Evolutionary conservation across 208 protist genomes (phyloP), one percentile per base, ranked within the genome.

Genomic region (Leishmania guyanensis): DNA sequence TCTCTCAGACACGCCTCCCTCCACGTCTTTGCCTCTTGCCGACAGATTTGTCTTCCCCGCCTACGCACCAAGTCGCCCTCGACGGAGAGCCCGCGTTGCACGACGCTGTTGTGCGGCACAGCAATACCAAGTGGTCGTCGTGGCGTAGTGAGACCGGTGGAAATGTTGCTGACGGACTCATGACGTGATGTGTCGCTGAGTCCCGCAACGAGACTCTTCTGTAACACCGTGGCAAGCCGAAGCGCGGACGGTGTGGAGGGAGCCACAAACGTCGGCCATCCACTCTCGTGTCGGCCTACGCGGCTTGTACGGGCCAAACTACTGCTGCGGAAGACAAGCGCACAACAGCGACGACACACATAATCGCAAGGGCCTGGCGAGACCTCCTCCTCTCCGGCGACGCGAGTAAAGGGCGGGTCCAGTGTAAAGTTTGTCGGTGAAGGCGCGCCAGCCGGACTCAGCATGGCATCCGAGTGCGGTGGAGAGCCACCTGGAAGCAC

Each of bases 1-100:
- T 96, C 91, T 39, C 93, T 84, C 71, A 96, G 76, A 58, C 88
- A 92, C 73, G 73, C 33, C 80, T 93, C 92, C 2, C 92, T 84
- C 90, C 91, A 93, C 58, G 92, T 88, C 33, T 64, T 53, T 68
- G 74, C 81, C 71, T 77, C 75, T 71, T 72, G 43, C 73, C 20
- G 22, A 39, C 85, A 3, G 4, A 90, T 81, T 3, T 1, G 71
- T 0, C 54, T 39, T 1, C 88, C 88, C 12, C 53, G 64, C 14
- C 72, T 39, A 16, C 89, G 88, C 39, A 87, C 76, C 26, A 93
- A n/a, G 51, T 94, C 92, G 14, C 87, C 87, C 71, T 95, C 92
- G 17, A 92, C 83, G 43, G 78, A 26, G 66, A 94, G 79, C 16
- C 92, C 92, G 36, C 90, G 87, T 68, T 50, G 66, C 39, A 36